These are phyloP conservation scores for Metschnikowia koreensis DNA, from an alignment of 805 yeast genomes.

Conservation along the genomic window DNA sequence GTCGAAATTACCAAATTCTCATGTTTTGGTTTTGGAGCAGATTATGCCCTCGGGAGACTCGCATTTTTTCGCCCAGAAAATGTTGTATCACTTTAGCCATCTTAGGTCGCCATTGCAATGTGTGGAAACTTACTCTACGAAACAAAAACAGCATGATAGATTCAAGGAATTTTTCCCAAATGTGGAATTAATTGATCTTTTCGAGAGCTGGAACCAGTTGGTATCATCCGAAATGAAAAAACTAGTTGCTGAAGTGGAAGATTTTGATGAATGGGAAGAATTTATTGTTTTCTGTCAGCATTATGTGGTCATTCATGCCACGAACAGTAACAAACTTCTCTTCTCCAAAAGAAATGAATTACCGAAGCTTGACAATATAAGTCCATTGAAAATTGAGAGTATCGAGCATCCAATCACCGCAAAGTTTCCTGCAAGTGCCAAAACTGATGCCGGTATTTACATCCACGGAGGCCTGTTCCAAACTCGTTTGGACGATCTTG, in stretches of 20 bases:
- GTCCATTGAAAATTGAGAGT: not conserved
- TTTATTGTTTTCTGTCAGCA: constrained; percentile 74
- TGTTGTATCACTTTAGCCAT: constrained; percentile 68
- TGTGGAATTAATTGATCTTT: constrained; percentile 54
- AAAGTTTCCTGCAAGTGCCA: constrained; percentile 38
- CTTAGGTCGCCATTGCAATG: constrained; percentile 69
- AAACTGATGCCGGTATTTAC: constrained; percentile 20
- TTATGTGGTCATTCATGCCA: constrained; percentile 66
- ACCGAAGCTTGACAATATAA: not conserved
- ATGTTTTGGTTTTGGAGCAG: constrained; percentile 70
- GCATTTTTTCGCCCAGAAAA: constrained; percentile 71
- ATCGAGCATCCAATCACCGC: constrained; percentile 19
- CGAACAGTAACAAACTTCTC: constrained; percentile 28
- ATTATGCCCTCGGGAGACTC: constrained; percentile 58
- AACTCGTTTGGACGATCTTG: constrained; percentile 21
- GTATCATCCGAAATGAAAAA: constrained; percentile 38
- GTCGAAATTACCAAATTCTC: constrained; percentile 48
- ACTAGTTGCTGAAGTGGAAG: constrained; percentile 52
- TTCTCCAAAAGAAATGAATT: not conserved
- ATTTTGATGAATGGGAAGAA: constrained; percentile 85
- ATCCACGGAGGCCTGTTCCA: constrained; percentile 44
- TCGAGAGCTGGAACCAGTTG: constrained; percentile 54
- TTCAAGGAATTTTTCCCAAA: constrained; percentile 48
- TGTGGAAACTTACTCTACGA: constrained; percentile 54
- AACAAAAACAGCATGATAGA: constrained; percentile 48